phyloP scores from a whole-genome alignment of 257 asterid species.

The Jacaranda copaia region DNA sequence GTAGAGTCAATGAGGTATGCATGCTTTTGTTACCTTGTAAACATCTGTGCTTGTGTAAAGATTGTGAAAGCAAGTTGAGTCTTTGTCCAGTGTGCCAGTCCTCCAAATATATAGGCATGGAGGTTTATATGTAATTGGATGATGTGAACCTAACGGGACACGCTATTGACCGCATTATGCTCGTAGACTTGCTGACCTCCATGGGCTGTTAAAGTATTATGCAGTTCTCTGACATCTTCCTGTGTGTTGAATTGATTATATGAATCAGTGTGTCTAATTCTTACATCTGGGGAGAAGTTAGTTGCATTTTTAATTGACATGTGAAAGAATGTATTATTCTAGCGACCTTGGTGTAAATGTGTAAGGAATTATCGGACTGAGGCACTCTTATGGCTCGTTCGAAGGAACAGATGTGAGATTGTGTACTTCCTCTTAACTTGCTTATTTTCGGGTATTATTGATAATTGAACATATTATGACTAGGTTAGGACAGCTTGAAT shows the following conservation, averaged over 20 bases:
- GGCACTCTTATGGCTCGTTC: too few species aligned
- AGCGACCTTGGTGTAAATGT: too few species aligned
- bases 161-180: slow-evolving; percentile 32
- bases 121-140: slow-evolving; percentile 72
- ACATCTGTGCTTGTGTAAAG: slow-evolving; percentile 95
- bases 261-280: neutral
- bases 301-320: too few species aligned
- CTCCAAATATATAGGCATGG: slow-evolving; percentile 81
- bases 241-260: neutral
- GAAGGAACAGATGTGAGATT: too few species aligned
- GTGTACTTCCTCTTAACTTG: too few species aligned
- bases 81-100: slow-evolving; percentile 87
- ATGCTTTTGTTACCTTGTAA: slow-evolving; percentile 95
- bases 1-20: slow-evolving; percentile 77
- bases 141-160: slow-evolving; percentile 41
- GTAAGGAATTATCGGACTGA: too few species aligned
- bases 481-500: too few species aligned
- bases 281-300: neutral
- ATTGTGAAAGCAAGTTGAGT: slow-evolving; percentile 79
- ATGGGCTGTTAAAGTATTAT: neutral
- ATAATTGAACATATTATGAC: too few species aligned
- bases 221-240: neutral
- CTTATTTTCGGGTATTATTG: too few species aligned
- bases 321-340: too few species aligned
- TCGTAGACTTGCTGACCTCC: slow-evolving; percentile 28